Evolutionary conservation across 805 yeast genomes (phyloP).

Genomic region (Saitoella complicata): DNA sequence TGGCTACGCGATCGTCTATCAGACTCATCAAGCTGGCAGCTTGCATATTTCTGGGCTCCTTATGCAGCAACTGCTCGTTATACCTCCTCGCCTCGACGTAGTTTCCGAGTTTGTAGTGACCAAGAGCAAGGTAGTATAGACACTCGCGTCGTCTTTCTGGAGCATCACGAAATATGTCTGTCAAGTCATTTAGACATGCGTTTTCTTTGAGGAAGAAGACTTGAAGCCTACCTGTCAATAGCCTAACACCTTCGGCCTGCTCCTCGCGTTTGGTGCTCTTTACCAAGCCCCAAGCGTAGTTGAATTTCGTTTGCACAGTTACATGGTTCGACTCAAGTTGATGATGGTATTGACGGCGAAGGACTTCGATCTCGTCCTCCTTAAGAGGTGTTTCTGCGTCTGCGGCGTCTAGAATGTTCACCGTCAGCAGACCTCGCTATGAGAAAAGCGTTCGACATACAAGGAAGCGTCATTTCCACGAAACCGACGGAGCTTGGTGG

Average conservation of each 20-base stretch:
- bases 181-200: not conserved
- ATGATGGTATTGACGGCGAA: constrained; percentile 58
- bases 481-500: too few species aligned
- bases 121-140: constrained; percentile 71
- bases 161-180: constrained; percentile 43
- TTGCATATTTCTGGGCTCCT: constrained; percentile 77
- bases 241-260: constrained; percentile 63
- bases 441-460: too few species aligned
- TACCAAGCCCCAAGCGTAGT: constrained; percentile 91
- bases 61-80: constrained; percentile 54
- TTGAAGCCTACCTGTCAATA: constrained; percentile 38
- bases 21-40: constrained; percentile 53
- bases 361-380: constrained; percentile 49
- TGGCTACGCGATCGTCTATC: constrained; percentile 70
- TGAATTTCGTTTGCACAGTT: constrained; percentile 71
- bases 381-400: constrained; percentile 3
- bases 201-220: constrained; percentile 5
- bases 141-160: constrained; percentile 80
- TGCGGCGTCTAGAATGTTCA: too few species aligned
- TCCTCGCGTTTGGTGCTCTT: constrained; percentile 47
- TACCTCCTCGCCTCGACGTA: constrained; percentile 73
- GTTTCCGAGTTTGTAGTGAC: constrained; percentile 78
- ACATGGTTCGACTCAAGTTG: constrained; percentile 54
- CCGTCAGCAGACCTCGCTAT: too few species aligned
- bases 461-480: too few species aligned